Base-by-base conservation (phyloP, 2,329 filamentous ascomycete species). In the Podosphaera leucotricha region DNA sequence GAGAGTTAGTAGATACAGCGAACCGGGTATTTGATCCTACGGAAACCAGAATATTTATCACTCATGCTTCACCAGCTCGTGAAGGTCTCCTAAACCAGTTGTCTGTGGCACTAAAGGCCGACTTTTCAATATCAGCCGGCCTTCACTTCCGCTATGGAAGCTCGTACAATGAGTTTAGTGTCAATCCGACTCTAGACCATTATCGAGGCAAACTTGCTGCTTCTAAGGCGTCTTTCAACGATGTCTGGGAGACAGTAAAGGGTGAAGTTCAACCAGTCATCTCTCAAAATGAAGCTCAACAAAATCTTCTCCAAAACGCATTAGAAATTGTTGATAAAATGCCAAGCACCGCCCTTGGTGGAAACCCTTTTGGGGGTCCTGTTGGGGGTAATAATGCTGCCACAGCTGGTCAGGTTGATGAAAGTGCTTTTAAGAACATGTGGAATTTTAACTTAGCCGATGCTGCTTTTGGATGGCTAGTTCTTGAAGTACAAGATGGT, bases 341-440 rank as follows among this genome's bases (percentile, higher is more conserved):
- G 90, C 90, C 90, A 10, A 79, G 77, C 11, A 86, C 85, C 30
- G 90, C 90, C 33, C 92, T 87, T 48, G 90, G 90, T 45, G 90
- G 90, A 19, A 95, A 95, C 60, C 90, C 90, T 5, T 98, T 98
- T 57, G 90, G 90, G 38, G 87, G 87, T 13, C 82, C 83, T 24
- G 73, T 77, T 44, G 74, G 76, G 42, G 80, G 79, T 35, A 76
- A 69, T 36, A 66, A 64, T 52, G 66, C 75, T 43, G 65, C 71
- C 44, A 71, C 74, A 46, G 77, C 83, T 43, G 90, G 90, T 26
- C 82, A 92, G 57, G 85, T 98, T 16, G 90, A 98, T 50, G 90
- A 98, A 66, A 94, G 86, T 55, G 90, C 90, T 1, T 98, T 98
- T 72, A 98, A 98, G 68, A 98, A 98, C 61, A 95, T 95, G 90